Percentiles rank a stretch among this genome's conserved stretches.
phyloP scores from a whole-genome alignment of 495 filamentous ascomycete species.

The Bryoglossum gracile region DNA sequence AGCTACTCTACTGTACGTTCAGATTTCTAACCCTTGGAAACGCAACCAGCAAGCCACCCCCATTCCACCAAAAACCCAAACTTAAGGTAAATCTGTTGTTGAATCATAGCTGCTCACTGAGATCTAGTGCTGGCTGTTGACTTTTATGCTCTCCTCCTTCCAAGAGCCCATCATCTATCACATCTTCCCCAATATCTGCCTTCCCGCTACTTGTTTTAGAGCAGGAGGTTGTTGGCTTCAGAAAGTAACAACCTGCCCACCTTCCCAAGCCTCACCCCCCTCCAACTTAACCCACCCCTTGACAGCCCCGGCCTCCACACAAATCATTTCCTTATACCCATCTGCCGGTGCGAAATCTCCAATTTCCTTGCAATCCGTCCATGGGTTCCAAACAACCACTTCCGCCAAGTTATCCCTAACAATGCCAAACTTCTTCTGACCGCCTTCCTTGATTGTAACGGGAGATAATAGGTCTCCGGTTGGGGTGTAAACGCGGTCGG shows the following conservation, averaged over 20 bases:
- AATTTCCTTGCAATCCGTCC: slow-evolving; percentile 75
- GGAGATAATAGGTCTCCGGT: slow-evolving; percentile 22
- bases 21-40: not conserved
- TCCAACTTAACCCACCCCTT: slow-evolving; percentile 76
- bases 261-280: slow-evolving; percentile 81
- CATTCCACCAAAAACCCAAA: not conserved
- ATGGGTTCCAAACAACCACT: slow-evolving; percentile 97
- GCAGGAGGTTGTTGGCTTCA: too few relatives aligned
- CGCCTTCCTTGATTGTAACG: slow-evolving; percentile 52
- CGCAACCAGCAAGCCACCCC: not conserved
- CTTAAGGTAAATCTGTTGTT: not conserved
- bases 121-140: not conserved
- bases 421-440: slow-evolving; percentile 58
- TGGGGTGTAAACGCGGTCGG: slow-evolving; percentile 67
- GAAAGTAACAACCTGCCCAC: slow-evolving; percentile 63
- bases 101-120: not conserved
- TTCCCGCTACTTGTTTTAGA: not conserved
- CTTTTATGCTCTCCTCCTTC: not conserved
- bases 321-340: slow-evolving; percentile 87
- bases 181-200: not conserved
- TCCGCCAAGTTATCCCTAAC: slow-evolving; percentile 74
- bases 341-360: slow-evolving; percentile 84
- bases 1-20: not conserved
- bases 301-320: slow-evolving; percentile 86
- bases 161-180: not conserved